Evolutionary conservation across 2,329 filamentous ascomycete species (phyloP), one percentile per base, ranked within the genome.

Genomic region (Ciborinia camelliae): DNA sequence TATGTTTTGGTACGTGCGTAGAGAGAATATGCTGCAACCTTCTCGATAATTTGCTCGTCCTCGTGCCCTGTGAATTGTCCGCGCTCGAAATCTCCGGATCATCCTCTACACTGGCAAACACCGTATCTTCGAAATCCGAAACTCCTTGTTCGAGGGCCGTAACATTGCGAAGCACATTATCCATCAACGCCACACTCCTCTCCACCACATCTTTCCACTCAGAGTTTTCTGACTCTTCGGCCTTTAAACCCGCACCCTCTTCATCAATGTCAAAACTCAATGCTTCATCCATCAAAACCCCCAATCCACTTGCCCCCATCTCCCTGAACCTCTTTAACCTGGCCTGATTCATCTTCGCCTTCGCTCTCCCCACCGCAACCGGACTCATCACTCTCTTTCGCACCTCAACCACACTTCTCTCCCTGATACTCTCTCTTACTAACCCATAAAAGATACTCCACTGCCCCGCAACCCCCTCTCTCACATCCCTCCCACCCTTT

Each of bases 231-330:
- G 66, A 71, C 20, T 73, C 72, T 37, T 73, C 78, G 35, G 81
- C 80, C 62, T 81, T 78, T 41, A 78, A 76, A 41, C 81, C 78
- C 23, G 79, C 79, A 61, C 81, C 80, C 48, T 88, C 84, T 20
- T 88, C 85, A 35, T 82, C 82, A 26, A 83, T 79, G 51, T 84
- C 84, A 70, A 91, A 87, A 58, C 86, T 87, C 55, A 97, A 79
- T 3, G 91, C 92, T 74, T 97, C 92, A 63, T 94, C 91, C 70
- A 97, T 88, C 32, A 99, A 80, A 5, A 97, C 86, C 20, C 95
- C 95, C 4, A 98, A 81, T 1, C 91, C 91, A 72, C 91, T 93
- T 1, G 94, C 91, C 63, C 91, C 92, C 76, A 94, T 86, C 73
- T 93, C 85, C 54, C 90, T 85, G 68, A 96, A 81, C 71, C 86